phyloP scores from a whole-genome alignment of 805 yeast species.

The Metschnikowia henanensis region DNA sequence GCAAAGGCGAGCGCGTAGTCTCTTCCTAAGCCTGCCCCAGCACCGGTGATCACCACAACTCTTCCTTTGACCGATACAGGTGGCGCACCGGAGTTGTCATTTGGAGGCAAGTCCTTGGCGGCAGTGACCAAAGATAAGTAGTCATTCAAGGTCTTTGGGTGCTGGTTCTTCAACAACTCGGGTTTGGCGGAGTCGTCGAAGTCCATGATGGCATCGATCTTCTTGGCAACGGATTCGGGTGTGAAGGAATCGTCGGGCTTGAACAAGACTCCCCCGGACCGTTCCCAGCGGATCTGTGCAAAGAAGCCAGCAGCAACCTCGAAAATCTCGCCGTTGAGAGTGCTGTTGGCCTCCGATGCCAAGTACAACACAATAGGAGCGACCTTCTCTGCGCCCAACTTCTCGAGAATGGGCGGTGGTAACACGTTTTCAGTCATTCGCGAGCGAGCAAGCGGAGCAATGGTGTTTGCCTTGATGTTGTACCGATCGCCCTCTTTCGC shows the following conservation, averaged over 20 bases:
- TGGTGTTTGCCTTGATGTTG: constrained; percentile 81
- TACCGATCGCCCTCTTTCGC: constrained; percentile 91
- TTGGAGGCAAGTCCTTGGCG: constrained; percentile 50
- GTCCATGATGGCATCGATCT: constrained; percentile 61
- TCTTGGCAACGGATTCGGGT: constrained; percentile 77
- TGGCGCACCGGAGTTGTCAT: constrained; percentile 43
- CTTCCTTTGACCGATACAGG: constrained; percentile 67
- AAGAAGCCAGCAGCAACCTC: constrained; percentile 95
- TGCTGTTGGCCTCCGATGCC: constrained; percentile 55
- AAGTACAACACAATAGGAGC: constrained; percentile 89
- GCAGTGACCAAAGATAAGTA: constrained; percentile 59
- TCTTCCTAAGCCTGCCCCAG: constrained; percentile 93
- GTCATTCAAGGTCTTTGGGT: constrained; percentile 75
- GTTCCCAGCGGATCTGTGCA: constrained; percentile 93
- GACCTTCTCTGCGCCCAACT: constrained; percentile 81
- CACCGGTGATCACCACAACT: constrained; percentile 92
- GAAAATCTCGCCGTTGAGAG: constrained; percentile 72
- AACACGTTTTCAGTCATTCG: constrained; percentile 93
- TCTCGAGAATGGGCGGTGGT: constrained; percentile 81
- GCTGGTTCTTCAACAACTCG: constrained; percentile 49
- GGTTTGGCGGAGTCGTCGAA: constrained; percentile 59
- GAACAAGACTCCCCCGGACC: constrained; percentile 83
- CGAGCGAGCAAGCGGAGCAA: constrained; percentile 94
- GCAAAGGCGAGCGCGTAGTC: constrained; percentile 86
- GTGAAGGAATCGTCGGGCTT: constrained; percentile 77